Evolutionary conservation across 2,329 filamentous ascomycete genomes (phyloP).

Genomic region (Pseudocercospora fuligena): DNA sequence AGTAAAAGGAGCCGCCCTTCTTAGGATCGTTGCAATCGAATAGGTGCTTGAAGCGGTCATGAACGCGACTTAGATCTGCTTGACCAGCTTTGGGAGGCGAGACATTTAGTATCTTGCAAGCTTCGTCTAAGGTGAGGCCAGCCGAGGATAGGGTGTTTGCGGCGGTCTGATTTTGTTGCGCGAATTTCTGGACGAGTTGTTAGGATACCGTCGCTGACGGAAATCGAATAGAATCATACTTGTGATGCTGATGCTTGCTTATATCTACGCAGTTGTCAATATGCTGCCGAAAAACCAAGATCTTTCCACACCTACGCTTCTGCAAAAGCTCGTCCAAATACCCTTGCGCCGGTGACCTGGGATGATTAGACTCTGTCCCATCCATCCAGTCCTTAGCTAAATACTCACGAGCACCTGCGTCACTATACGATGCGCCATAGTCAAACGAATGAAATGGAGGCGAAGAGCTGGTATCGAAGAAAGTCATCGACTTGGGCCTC

Average conservation of each 20-base stretch:
- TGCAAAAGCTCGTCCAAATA: conserved; percentile 87
- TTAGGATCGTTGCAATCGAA: conserved; percentile 94
- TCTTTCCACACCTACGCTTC: conserved; percentile 63
- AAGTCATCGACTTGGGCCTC: conserved; percentile 19
- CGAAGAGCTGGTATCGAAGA: conserved; percentile 8
- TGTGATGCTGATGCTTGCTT: conserved; percentile 85
- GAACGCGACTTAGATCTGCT: conserved; percentile 77
- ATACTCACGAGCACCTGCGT: conserved; percentile 73
- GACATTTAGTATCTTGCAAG: conserved; percentile 96
- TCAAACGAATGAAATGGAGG: conserved; percentile 16
- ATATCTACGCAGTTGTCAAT: conserved; percentile 55
- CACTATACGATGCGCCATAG: conserved; percentile 85
- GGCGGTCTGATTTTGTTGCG: conserved; percentile 35
- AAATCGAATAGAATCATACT: conserved; percentile 20
- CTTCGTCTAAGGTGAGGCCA: conserved; percentile 91
- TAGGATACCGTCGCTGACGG: neutral
- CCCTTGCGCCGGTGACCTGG: conserved; percentile 78
- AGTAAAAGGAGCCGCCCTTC: conserved; percentile 96
- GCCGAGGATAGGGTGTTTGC: conserved; percentile 65
- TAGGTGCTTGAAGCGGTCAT: conserved; percentile 87
- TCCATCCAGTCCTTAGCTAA: neutral
- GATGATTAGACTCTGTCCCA: conserved; percentile 1
- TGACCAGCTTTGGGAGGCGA: conserved; percentile 81
- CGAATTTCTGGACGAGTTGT: conserved; percentile 59
- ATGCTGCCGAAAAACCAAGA: neutral